Evolutionary conservation across 2,329 filamentous ascomycete genomes (phyloP), one percentile per base, ranked within the genome.

Genomic region (Samsoniella hepiali): DNA sequence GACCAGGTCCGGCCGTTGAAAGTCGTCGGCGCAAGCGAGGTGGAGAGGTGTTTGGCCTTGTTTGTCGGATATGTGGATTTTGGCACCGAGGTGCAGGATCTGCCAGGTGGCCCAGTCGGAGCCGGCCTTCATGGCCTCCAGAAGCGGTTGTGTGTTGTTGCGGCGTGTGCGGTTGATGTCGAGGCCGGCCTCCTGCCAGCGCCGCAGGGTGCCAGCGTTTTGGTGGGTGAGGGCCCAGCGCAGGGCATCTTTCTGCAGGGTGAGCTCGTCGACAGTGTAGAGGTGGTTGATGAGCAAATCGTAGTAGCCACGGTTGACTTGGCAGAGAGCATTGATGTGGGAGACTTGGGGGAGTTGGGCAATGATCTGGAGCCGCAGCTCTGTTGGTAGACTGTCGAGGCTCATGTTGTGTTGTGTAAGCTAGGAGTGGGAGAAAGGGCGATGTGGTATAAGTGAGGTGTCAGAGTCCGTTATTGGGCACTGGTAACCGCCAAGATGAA

Each of bases 71-170:
- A 62, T n/a, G 50, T 47, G 50, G n/a, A 62, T 55, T 8, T 40
- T 38, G 50, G 58, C 58, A 13, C 58, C 58, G 31, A 62, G 58
- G 50, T 62, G 58, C 13, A 62, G 50, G 31, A 62, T 54, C 32
- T 62, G 58, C 58, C 58, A 62, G 31, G 58, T 62, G 27, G 58
- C 58, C 58, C 58, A 62, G 49, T 54, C 58, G 32, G 58, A 62
- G 31, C 58, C 58, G 40, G 58, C 58, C 31, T 54, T 55, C 49
- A 62, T 62, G 49, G 58, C 58, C 36, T 62, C 58, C 31, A 62
- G 50, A 8, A 62, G 58, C 6, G 58, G 58, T 5, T 31, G 40
- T 17, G 58, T 62, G 50, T 55, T 55, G 40, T 62, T 55, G 58
- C 58, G 58, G 40, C 58, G 58, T n/a, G 29, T 29, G 58, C 58